These are phyloP conservation scores for Cryphonectria japonica DNA, from an alignment of 2,329 filamentous ascomycete genomes.

Conservation along the genomic window DNA sequence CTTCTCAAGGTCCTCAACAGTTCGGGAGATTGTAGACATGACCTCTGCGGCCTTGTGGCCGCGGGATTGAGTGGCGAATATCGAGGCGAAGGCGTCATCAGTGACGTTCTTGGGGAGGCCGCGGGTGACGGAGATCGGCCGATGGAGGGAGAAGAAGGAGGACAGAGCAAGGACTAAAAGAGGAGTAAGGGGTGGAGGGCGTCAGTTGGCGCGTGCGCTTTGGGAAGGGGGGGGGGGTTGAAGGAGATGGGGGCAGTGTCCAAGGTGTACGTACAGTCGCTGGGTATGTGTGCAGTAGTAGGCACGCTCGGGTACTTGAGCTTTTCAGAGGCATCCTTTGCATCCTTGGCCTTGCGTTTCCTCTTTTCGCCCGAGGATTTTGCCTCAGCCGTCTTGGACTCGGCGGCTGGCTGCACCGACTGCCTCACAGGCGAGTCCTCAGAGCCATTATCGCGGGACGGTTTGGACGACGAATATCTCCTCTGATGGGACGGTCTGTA, in stretches of 20 bases:
- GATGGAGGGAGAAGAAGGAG: conserved; percentile 93
- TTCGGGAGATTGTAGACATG: conserved; percentile 67
- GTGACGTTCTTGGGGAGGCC: conserved; percentile 75
- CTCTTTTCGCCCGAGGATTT: conserved; percentile 56
- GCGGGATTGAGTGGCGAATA: conserved; percentile 69
- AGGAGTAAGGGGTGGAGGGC: neutral
- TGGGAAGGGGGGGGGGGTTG: neutral
- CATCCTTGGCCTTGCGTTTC: conserved; percentile 62
- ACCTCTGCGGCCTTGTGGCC: conserved; percentile 61
- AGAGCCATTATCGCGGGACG: conserved; percentile 61
- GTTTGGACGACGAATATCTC: conserved; percentile 64
- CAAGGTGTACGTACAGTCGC: conserved; percentile 57
- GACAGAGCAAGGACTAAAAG: conserved; percentile 79
- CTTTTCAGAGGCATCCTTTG: conserved; percentile 52
- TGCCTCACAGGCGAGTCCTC: conserved; percentile 54
- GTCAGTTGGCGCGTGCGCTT: conserved; percentile 25
- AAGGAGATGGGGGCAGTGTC: neutral
- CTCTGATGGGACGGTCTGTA: conserved; percentile 52
- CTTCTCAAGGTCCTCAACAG: conserved; percentile 62
- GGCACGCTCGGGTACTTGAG: conserved; percentile 73
- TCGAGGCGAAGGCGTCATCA: conserved; percentile 77
- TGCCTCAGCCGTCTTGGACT: conserved; percentile 46
- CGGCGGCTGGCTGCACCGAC: conserved; percentile 52
- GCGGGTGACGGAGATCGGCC: conserved; percentile 86
- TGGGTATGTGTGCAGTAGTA: conserved; percentile 72